phyloP scores from a whole-genome alignment of 306 rosid genomes.

The Echinosophora koreensis region DNA sequence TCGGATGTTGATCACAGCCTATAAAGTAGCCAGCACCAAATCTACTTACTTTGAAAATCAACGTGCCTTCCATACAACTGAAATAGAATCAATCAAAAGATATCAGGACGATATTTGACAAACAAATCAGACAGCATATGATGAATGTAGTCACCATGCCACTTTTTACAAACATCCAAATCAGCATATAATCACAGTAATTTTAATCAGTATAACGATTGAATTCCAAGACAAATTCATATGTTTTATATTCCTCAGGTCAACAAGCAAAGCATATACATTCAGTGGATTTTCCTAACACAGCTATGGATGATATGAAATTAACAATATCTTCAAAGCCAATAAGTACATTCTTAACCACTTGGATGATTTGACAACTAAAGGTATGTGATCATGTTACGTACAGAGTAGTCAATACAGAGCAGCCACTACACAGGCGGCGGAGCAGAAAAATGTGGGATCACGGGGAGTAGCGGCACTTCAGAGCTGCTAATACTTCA shows the following conservation, averaged over 20 bases:
- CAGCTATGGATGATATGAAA: slow-evolving; percentile 2
- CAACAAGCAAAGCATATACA: background rate
- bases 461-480: too few species aligned
- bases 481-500: too few species aligned
- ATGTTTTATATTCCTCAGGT: background rate
- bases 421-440: too few species aligned
- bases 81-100: slow-evolving; percentile 48
- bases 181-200: slow-evolving; percentile 21
- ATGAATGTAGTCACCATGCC: slow-evolving; percentile 3
- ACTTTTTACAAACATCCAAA: slow-evolving; percentile 36
- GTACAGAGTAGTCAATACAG: too few species aligned
- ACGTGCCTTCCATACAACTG: slow-evolving; percentile 90
- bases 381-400: too few species aligned
- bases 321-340: background rate
- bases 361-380: background rate
- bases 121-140: slow-evolving; percentile 29
- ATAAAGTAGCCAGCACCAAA: slow-evolving; percentile 91
- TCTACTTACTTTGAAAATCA: slow-evolving; percentile 95
- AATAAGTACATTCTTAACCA: background rate
- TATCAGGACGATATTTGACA: slow-evolving; percentile 36
- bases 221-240: slow-evolving; percentile 15
- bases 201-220: background rate
- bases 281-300: background rate
- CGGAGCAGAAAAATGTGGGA: too few species aligned
- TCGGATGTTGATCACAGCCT: slow-evolving; percentile 94